Percentiles rank a stretch among this genome's conserved stretches.
phyloP scores from a whole-genome alignment of 2,329 filamentous ascomycete species.

The Aspergillus cejpii region DNA sequence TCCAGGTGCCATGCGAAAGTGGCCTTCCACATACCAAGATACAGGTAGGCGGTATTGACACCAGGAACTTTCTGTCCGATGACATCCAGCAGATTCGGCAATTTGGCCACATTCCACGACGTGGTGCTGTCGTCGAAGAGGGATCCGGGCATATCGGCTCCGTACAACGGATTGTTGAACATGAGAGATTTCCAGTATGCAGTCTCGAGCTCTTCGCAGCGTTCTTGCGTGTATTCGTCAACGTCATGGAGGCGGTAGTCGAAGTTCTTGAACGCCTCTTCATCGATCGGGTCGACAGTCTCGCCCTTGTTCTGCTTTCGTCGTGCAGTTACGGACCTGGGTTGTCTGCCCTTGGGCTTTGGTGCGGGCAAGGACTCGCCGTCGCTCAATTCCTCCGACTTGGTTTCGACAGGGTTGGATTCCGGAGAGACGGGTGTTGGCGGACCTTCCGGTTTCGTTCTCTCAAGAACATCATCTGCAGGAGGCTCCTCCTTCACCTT shows the following conservation, averaged over 20 bases:
- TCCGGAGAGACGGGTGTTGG: conserved; percentile 50
- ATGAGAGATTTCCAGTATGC: conserved; percentile 97
- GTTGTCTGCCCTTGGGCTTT: conserved; percentile 51
- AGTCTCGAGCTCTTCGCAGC: conserved; percentile 89
- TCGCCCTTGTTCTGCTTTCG: conserved; percentile 80
- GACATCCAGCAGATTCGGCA: conserved; percentile 88
- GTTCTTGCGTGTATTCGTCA: conserved; percentile 80
- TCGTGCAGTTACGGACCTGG: conserved; percentile 72
- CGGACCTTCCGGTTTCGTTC: conserved; percentile 42
- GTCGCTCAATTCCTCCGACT: conserved; percentile 50
- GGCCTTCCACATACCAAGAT: conserved; percentile 99
- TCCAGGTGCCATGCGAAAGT: conserved; percentile 99
- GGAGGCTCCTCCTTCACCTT: conserved; percentile 36
- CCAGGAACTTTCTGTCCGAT: conserved; percentile 92
- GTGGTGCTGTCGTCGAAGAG: conserved; percentile 78
- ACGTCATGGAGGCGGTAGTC: conserved; percentile 79
- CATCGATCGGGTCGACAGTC: conserved; percentile 71
- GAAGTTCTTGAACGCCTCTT: conserved; percentile 82
- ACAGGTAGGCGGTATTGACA: conserved; percentile 96
- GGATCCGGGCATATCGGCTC: conserved; percentile 91
- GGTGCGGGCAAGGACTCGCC: conserved; percentile 38
- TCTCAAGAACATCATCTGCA: conserved; percentile 33
- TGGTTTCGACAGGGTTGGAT: conserved; percentile 47
- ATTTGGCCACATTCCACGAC: conserved; percentile 88
- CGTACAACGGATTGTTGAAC: conserved; percentile 90